Evolutionary conservation across 768 basidiomycete genomes (phyloP), one percentile per base, ranked within the genome.

Genomic region (Terana coerulea): DNA sequence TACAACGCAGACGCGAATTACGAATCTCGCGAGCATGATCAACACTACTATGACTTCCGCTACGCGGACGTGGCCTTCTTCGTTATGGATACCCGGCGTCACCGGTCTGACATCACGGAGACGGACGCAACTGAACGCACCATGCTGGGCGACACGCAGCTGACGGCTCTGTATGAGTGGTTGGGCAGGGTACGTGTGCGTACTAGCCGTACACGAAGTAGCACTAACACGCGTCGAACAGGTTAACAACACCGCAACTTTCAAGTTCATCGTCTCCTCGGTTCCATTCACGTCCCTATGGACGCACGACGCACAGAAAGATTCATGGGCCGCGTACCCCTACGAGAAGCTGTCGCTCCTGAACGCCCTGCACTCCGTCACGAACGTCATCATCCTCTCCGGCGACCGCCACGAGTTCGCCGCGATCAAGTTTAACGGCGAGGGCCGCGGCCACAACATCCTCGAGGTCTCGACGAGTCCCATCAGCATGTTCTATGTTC

Each of bases 391-490:
- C 60, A 62, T 90, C 45, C 67, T 90, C 39, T 83, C 81, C 2
- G 88, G 87, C 7, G 88, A 89, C 62, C 75, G 88, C 19, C 88
- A 91, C 64, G 88, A 90, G 67, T 90, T 89, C 59, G 87, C 87
- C 1, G 79, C 79, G 4, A 75, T 88, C 57, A 79, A 84, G 66
- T 85, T 81, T 63, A 73, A 71, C 47, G 60, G 72, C 52, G 55
- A 65, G 37, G 62, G 69, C 54, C 49, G 64, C 36, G 56, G 66
- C 5, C 70, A 81, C 54, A 57, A 69, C 7, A 72, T 87, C 24
- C 66, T 72, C 37, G 88, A 90, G 61, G 74, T 88, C 53, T 86
- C 84, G 21, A 88, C 86, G 5, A 75, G 74, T 54, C 88, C 88
- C 5, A 61, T 86, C 61, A 85, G 74, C 69, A 82, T 81, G 81